Conservation (phyloP, 257 asterid species). For the Solanum commersonii region DNA sequence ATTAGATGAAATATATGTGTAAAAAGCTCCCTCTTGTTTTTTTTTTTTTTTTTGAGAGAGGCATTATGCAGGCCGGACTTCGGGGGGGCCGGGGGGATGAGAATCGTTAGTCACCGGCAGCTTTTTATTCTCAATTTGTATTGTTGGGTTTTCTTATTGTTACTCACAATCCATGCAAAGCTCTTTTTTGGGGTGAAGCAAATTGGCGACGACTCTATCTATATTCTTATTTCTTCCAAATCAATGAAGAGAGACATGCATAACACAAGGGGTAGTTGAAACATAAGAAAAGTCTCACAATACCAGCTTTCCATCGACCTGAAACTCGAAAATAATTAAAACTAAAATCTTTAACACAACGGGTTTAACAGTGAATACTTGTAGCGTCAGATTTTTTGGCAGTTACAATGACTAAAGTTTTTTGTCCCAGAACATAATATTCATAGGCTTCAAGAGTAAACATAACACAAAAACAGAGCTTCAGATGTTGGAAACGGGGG, state of each 20-base stretch:
- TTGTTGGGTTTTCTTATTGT: too few relatives aligned
- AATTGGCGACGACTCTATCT: background rate
- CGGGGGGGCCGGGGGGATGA: too few relatives aligned
- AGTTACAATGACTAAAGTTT: background rate
- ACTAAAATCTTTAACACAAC: background rate
- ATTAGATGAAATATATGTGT: too few relatives aligned
- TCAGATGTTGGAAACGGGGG: constrained; percentile 32
- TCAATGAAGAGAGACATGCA: background rate
- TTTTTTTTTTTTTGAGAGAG: too few relatives aligned
- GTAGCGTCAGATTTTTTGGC: background rate
- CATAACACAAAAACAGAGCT: background rate
- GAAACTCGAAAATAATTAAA: background rate
- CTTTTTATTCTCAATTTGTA: too few relatives aligned
- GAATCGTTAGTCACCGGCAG: too few relatives aligned
- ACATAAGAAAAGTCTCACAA: background rate
- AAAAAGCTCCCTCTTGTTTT: too few relatives aligned
- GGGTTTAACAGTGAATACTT: background rate
- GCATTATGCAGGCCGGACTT: too few relatives aligned
- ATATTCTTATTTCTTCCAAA: background rate
- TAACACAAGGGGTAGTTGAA: background rate
- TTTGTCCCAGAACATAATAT: background rate
- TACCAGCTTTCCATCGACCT: background rate
- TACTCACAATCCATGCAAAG: background rate
- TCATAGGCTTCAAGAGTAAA: background rate
- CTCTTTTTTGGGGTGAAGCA: background rate